These are phyloP conservation scores for Fusarium piperis DNA, from an alignment of 2,329 filamentous ascomycete genomes.

Conservation along the genomic window DNA sequence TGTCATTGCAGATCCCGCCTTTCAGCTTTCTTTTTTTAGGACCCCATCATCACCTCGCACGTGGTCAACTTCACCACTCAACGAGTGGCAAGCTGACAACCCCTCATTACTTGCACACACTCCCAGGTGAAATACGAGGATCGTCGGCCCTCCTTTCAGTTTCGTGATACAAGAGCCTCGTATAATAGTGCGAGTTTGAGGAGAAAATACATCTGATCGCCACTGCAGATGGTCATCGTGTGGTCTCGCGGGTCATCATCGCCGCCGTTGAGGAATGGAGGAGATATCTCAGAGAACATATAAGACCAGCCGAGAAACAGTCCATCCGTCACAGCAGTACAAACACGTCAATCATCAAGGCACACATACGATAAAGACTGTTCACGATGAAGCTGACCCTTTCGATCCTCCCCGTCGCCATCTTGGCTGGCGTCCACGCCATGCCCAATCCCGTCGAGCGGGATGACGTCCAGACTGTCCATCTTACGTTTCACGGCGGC, in stretches of 20 bases:
- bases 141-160: neutral
- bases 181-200: neutral
- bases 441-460: conserved; percentile 11
- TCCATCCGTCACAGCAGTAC: neutral
- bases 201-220: neutral
- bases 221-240: neutral
- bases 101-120: neutral
- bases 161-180: neutral
- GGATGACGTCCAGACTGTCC: conserved; percentile 48
- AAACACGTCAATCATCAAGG: neutral
- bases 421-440: conserved; percentile 9
- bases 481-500: conserved; percentile 56
- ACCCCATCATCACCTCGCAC: neutral
- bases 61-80: neutral
- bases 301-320: neutral
- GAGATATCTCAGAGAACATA: neutral
- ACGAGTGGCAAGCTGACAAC: neutral
- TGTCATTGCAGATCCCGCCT: neutral
- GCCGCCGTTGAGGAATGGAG: neutral
- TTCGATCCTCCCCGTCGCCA: conserved; percentile 10
- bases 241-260: conserved; percentile 17
- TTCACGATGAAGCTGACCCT: conserved; percentile 34
- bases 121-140: neutral
- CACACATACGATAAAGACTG: neutral
- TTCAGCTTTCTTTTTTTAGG: neutral